Percentiles rank a stretch among this genome's conserved stretches.
phyloP scores from a whole-genome alignment of 2,329 filamentous ascomycete species.

The Colletotrichum tabaci region DNA sequence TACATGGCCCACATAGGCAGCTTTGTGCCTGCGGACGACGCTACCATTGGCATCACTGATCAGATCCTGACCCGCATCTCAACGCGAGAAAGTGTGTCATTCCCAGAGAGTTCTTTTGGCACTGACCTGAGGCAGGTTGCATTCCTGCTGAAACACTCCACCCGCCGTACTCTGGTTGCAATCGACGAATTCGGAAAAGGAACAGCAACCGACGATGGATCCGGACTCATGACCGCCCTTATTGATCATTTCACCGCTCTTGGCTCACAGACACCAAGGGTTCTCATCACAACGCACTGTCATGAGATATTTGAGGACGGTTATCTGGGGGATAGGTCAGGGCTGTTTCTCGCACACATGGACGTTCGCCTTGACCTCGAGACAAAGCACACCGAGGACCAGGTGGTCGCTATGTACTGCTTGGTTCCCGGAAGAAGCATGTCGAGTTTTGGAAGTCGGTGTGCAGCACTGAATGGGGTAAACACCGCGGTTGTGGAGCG shows the following conservation, averaged over 20 bases:
- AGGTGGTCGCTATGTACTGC: constrained; percentile 83
- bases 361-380: constrained; percentile 73
- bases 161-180: constrained; percentile 83
- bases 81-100: constrained; percentile 75
- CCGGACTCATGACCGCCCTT: constrained; percentile 71
- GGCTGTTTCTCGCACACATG: constrained; percentile 78
- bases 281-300: constrained; percentile 75
- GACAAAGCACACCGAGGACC: constrained; percentile 67
- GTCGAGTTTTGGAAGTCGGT: constrained; percentile 88
- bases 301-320: constrained; percentile 81
- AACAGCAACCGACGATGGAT: constrained; percentile 71
- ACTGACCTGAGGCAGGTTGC: constrained; percentile 91
- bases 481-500: constrained; percentile 79
- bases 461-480: constrained; percentile 90
- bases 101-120: constrained; percentile 74
- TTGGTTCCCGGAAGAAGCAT: constrained; percentile 77
- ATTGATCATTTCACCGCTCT: constrained; percentile 69
- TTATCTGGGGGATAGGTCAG: constrained; percentile 65
- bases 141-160: constrained; percentile 81
- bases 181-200: constrained; percentile 91
- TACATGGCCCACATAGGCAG: constrained; percentile 95
- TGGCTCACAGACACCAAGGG: constrained; percentile 64
- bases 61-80: constrained; percentile 91
- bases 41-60: constrained; percentile 89
- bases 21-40: constrained; percentile 86